Percentiles rank a stretch among this genome's conserved stretches.
phyloP scores from a whole-genome alignment of 2,329 filamentous ascomycete species.

The Teratosphaeria destructans region DNA sequence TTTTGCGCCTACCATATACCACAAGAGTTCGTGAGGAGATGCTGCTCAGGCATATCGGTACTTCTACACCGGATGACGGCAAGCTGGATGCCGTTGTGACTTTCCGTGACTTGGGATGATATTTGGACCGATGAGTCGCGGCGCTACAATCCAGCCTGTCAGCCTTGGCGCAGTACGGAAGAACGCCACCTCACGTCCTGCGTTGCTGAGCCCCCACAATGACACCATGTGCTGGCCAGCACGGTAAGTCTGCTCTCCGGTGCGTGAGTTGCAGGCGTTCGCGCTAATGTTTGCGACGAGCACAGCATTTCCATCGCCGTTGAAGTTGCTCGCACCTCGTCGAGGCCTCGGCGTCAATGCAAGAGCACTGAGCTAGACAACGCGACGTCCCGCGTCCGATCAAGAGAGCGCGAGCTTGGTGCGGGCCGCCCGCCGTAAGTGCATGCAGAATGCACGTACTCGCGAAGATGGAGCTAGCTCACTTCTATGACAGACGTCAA shows the following conservation, averaged over 20 bases:
- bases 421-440: background rate
- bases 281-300: background rate
- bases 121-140: background rate
- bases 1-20: constrained; percentile 34
- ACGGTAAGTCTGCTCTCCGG: background rate
- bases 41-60: constrained; percentile 6
- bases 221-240: background rate
- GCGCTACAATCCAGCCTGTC: background rate
- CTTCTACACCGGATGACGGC: background rate
- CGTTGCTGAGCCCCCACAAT: background rate
- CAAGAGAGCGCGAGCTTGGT: background rate
- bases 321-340: background rate
- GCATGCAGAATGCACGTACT: background rate
- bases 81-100: background rate
- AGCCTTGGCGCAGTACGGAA: background rate
- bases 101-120: background rate
- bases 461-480: background rate
- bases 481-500: background rate
- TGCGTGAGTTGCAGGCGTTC: background rate
- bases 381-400: background rate
- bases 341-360: background rate
- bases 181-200: background rate
- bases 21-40: constrained; percentile 32
- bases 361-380: background rate
- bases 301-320: background rate